Conservation (phyloP, 179 eudicot species). For the Pouteria campechiana region DNA sequence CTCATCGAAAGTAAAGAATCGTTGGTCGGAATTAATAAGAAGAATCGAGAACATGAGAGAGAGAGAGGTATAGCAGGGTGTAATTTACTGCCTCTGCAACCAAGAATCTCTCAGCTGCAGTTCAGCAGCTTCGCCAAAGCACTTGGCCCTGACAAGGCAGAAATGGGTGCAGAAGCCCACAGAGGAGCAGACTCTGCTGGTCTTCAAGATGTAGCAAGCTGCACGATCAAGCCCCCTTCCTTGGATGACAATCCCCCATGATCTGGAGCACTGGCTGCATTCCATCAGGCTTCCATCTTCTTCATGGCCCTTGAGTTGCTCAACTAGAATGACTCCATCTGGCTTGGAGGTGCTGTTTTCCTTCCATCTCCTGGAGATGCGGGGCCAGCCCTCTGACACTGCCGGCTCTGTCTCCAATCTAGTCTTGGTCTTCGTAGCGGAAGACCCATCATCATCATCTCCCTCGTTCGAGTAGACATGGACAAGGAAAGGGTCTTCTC, state of each 20-base stretch:
- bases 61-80: too few relatives aligned
- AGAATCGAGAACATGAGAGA: too few relatives aligned
- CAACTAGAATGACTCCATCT: conserved; percentile 29
- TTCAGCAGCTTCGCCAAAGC: conserved; percentile 20
- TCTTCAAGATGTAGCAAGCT: conserved; percentile 34
- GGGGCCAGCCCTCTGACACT: conserved; percentile 22
- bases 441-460: conserved; percentile 4
- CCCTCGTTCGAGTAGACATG: conserved; percentile 33
- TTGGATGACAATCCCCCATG: conserved; percentile 43
- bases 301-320: conserved; percentile 16
- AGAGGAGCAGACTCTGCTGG: conserved; percentile 25
- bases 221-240: conserved; percentile 25
- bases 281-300: background rate
- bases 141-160: conserved; percentile 28
- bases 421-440: background rate
- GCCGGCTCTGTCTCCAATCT: conserved; percentile 27
- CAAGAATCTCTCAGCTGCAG: conserved; percentile 18
- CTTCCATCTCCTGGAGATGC: conserved; percentile 21
- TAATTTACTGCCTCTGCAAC: too few relatives aligned
- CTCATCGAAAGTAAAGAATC: too few relatives aligned
- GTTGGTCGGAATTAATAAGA: too few relatives aligned
- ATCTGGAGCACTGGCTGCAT: conserved; percentile 5
- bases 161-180: conserved; percentile 36
- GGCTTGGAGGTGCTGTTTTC: conserved; percentile 13
- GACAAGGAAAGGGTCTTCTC: conserved; percentile 33